phyloP scores from a whole-genome alignment of 139 green algal genomes.

The Tetratostichococcus sp. region DNA sequence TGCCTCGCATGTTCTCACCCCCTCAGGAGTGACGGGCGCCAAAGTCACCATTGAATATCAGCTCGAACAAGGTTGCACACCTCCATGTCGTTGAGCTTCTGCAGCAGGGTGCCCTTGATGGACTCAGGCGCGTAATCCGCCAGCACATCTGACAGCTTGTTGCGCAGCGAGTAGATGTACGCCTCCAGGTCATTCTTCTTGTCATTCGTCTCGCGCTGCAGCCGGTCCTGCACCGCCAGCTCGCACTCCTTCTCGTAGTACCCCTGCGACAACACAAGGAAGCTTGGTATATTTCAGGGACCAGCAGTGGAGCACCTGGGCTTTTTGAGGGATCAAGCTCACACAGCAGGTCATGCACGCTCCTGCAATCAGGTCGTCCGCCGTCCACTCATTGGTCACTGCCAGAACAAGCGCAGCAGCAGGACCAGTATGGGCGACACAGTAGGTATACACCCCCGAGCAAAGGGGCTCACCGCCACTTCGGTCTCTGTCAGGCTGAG shows the following conservation, averaged over 20 bases:
- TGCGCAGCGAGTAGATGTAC: conserved; percentile 90
- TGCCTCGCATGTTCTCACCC: no score
- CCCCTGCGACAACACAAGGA: conserved; percentile 19
- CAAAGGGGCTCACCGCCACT: conserved; percentile 21
- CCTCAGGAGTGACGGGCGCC: no score
- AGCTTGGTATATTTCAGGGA: no score
- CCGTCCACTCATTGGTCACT: no score
- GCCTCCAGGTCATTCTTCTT: conserved; percentile 93
- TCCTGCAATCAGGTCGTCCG: no score
- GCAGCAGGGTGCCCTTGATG: conserved; percentile 53
- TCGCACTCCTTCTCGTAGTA: conserved; percentile 59
- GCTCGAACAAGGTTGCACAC: no score
- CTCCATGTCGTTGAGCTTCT: conserved; percentile 51
- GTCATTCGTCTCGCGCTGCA: conserved; percentile 95
- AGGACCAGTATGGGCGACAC: no score
- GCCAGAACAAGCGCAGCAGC: no score
- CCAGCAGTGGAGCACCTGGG: no score
- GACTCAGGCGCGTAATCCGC: conserved; percentile 59
- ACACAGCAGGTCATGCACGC: neutral
- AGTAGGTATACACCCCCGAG: no score
- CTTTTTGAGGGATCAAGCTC: no score
- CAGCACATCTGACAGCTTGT: conserved; percentile 65
- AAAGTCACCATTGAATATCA: no score
- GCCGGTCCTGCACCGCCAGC: conserved; percentile 68
- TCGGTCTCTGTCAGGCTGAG: conserved; percentile 34